A percentile compares a stretch with the other conserved stretches of the same genome.
Conservation (phyloP, 805 yeast species). For the Pichia eremophila region DNA sequence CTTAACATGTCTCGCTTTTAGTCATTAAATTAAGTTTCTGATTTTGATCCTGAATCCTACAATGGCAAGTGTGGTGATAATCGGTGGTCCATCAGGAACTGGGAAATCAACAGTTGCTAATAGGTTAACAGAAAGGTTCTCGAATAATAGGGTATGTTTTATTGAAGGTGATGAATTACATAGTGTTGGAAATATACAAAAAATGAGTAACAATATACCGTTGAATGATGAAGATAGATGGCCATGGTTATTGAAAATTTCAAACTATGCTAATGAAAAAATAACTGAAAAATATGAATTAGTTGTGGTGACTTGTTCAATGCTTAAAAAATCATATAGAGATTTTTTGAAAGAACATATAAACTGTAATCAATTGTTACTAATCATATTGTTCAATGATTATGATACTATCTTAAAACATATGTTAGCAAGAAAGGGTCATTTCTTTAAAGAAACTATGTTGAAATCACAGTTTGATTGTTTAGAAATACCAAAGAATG, state of each 20-base stretch:
- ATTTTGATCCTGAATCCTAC: background rate
- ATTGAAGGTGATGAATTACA: slow-evolving; percentile 85
- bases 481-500: slow-evolving; percentile 54
- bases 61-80: slow-evolving; percentile 31
- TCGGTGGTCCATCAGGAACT: slow-evolving; percentile 96
- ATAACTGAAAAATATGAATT: slow-evolving; percentile 21
- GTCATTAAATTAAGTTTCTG: too few relatives aligned
- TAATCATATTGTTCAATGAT: slow-evolving; percentile 60
- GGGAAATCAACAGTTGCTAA: slow-evolving; percentile 81
- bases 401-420: slow-evolving; percentile 52
- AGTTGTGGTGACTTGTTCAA: slow-evolving; percentile 73
- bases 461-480: slow-evolving; percentile 67
- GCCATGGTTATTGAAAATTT: slow-evolving; percentile 69
- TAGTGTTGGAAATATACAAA: slow-evolving; percentile 58
- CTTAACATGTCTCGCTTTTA: too few relatives aligned
- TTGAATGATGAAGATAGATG: slow-evolving; percentile 84
- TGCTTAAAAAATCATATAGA: slow-evolving; percentile 69
- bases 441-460: slow-evolving; percentile 85
- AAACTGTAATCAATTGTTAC: slow-evolving; percentile 31
- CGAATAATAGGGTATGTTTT: slow-evolving; percentile 19
- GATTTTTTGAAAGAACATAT: slow-evolving; percentile 40
- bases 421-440: slow-evolving; percentile 56
- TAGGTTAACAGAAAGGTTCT: slow-evolving; percentile 33
- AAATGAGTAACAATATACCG: slow-evolving; percentile 78
- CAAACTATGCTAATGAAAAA: slow-evolving; percentile 30